Conservation (phyloP, 106 monocot genomes). For the Acorus calamus region DNA sequence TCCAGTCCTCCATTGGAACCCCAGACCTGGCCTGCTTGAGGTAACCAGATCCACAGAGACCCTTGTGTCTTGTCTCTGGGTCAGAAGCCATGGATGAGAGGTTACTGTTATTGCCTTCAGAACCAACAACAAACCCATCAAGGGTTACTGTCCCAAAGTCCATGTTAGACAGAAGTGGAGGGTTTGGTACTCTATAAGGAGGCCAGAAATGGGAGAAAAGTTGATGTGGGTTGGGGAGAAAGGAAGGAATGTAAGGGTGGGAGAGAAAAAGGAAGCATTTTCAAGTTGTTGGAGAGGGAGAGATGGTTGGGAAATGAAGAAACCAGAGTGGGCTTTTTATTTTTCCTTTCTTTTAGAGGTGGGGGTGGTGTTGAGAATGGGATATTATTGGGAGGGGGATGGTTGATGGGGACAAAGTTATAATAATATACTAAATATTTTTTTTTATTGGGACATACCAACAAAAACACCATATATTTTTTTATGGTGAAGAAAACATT, state of each 20-base stretch:
- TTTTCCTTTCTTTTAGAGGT: constrained; percentile 11
- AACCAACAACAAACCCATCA: constrained; percentile 22
- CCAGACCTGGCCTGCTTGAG: constrained; percentile 30
- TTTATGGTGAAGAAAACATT: too few relatives aligned
- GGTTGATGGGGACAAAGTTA: too few relatives aligned
- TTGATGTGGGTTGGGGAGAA: constrained; percentile 7
- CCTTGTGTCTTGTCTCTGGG: constrained; percentile 22
- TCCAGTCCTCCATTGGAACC: constrained; percentile 28
- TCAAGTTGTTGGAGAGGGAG: background rate
- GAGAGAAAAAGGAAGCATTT: constrained; percentile 8
- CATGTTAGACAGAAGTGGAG: constrained; percentile 2
- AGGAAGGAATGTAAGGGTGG: constrained; percentile 3
- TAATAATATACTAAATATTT: too few relatives aligned
- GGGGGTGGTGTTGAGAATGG: background rate
- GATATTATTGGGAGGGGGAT: too few relatives aligned
- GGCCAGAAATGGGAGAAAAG: background rate
- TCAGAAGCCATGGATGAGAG: constrained; percentile 15
- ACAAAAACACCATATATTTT: too few relatives aligned
- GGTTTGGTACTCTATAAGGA: background rate
- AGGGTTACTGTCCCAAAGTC: constrained; percentile 30
- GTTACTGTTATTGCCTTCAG: constrained; percentile 9
- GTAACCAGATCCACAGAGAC: constrained; percentile 19
- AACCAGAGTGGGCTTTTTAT: constrained; percentile 11
- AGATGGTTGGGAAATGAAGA: constrained; percentile 8
- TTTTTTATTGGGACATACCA: too few relatives aligned